phyloP scores from a whole-genome alignment of 768 basidiomycete species.

The Pleurotus sapidus region DNA sequence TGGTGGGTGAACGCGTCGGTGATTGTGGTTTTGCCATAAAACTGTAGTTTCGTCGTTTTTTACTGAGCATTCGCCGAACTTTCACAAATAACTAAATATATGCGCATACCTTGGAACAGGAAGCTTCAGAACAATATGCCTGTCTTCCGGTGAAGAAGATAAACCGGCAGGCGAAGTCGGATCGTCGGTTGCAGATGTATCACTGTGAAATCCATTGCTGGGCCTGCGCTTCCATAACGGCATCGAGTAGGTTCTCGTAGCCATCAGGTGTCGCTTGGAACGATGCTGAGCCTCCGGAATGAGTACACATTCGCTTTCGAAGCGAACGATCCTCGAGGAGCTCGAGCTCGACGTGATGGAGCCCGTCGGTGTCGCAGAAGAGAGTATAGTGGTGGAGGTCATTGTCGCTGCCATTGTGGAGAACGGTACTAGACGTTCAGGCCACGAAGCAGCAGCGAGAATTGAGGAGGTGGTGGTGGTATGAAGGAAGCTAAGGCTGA shows the following conservation, averaged over 20 bases:
- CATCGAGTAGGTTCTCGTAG: conserved; percentile 66
- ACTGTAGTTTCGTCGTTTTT: conserved; percentile 21
- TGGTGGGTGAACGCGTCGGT: conserved; percentile 33
- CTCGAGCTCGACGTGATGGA: neutral
- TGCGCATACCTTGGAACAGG: conserved; percentile 54
- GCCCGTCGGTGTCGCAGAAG: neutral
- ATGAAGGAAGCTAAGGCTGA: neutral
- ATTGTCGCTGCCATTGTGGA: conserved; percentile 6
- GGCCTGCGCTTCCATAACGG: conserved; percentile 57
- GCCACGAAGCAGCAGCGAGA: neutral
- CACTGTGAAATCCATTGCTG: conserved; percentile 18
- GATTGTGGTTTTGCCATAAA: conserved; percentile 41
- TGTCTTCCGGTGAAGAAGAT: conserved; percentile 28
- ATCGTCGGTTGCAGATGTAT: conserved; percentile 19
- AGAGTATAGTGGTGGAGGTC: neutral
- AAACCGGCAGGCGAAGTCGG: conserved; percentile 18
- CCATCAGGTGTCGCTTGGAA: conserved; percentile 44
- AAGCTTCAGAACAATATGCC: conserved; percentile 55
- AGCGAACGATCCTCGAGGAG: conserved; percentile 48
- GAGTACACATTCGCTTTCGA: conserved; percentile 70
- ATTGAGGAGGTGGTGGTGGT: neutral
- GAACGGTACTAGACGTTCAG: neutral
- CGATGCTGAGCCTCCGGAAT: conserved; percentile 55
- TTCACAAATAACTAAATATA: no score
- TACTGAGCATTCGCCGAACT: conserved; percentile 8